phyloP scores from a whole-genome alignment of 2,329 filamentous ascomycete genomes.

The Cryphonectria nitschkei region DNA sequence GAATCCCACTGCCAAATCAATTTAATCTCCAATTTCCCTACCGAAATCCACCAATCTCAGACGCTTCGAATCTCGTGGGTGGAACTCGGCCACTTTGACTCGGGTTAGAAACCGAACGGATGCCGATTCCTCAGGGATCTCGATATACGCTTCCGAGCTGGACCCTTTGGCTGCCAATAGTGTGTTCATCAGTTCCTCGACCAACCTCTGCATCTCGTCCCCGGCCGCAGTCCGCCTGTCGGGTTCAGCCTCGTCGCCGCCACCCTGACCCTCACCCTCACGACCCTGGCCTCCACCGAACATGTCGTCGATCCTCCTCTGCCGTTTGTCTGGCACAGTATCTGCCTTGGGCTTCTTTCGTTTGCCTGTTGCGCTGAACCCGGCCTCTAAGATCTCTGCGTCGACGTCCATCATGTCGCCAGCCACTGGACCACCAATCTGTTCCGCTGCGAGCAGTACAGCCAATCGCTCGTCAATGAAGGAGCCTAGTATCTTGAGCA shows the following conservation, averaged over 20 bases:
- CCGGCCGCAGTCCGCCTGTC: slow-evolving; percentile 56
- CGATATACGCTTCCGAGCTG: slow-evolving; percentile 60
- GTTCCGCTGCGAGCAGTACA: slow-evolving; percentile 79
- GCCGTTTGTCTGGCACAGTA: slow-evolving; percentile 50
- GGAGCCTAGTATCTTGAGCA: slow-evolving; percentile 66
- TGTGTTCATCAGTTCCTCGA: slow-evolving; percentile 63
- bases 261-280: slow-evolving; percentile 29
- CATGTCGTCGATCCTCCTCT: slow-evolving; percentile 66
- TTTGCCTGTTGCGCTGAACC: slow-evolving; percentile 64
- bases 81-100: slow-evolving; percentile 68
- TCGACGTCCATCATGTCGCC: slow-evolving; percentile 71
- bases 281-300: slow-evolving; percentile 49
- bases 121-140: slow-evolving; percentile 62
- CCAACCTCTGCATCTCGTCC: slow-evolving; percentile 62
- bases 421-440: slow-evolving; percentile 80
- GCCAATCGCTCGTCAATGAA: slow-evolving; percentile 76
- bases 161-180: slow-evolving; percentile 59
- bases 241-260: slow-evolving; percentile 36
- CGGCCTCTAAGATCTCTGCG: slow-evolving; percentile 60
- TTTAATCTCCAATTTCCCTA: slow-evolving; percentile 60
- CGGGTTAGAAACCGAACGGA: slow-evolving; percentile 66
- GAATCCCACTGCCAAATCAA: slow-evolving; percentile 1
- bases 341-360: slow-evolving; percentile 51
- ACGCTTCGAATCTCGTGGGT: slow-evolving; percentile 64
- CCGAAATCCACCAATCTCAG: slow-evolving; percentile 67